A percentile compares a stretch with the other conserved stretches of the same genome.
Conservation (phyloP, 208 protist genomes). For the Kentomonas sorsogonicus region DNA sequence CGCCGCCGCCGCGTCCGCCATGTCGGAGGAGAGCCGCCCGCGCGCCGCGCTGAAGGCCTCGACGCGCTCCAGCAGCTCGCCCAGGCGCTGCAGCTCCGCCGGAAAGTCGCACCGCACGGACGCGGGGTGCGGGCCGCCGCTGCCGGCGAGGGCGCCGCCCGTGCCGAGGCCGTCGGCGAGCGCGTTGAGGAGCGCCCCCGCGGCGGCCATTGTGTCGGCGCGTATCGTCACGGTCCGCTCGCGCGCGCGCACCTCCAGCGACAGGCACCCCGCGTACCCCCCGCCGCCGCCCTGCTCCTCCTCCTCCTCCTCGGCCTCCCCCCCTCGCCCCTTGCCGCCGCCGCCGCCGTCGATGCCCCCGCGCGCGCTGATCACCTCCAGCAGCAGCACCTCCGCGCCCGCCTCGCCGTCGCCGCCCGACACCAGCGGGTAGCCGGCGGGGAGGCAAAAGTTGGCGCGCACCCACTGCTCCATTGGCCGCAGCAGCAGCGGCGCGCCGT, state of each 20-base stretch:
- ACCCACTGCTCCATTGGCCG: constrained; percentile 36
- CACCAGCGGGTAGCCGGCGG: constrained; percentile 25
- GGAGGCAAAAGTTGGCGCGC: constrained; percentile 41
- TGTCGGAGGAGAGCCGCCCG: constrained; percentile 88
- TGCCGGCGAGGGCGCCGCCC: constrained; percentile 24
- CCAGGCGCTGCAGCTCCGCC: constrained; percentile 50
- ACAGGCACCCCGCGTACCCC: too few relatives aligned
- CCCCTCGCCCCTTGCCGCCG: background rate
- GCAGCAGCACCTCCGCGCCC: constrained; percentile 3
- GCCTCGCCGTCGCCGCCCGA: constrained; percentile 24
- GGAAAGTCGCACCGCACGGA: constrained; percentile 71
- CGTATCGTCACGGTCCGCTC: constrained; percentile 40
- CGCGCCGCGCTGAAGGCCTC: constrained; percentile 83
- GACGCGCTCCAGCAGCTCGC: constrained; percentile 60
- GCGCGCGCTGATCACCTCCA: constrained; percentile 5
- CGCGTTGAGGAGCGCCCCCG: constrained; percentile 80
- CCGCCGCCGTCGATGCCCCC: background rate
- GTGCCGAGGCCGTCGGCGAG: constrained; percentile 57
- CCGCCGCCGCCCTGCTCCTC: too few relatives aligned
- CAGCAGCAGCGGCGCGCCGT: constrained; percentile 36
- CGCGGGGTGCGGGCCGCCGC: constrained; percentile 11
- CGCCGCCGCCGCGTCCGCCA: constrained; percentile 85
- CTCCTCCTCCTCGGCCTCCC: background rate
- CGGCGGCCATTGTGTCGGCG: constrained; percentile 78
- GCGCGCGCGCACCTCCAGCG: too few relatives aligned